Base-by-base conservation (phyloP, 2,329 filamentous ascomycete genomes). In the Aspergillus pseudonomiae region DNA sequence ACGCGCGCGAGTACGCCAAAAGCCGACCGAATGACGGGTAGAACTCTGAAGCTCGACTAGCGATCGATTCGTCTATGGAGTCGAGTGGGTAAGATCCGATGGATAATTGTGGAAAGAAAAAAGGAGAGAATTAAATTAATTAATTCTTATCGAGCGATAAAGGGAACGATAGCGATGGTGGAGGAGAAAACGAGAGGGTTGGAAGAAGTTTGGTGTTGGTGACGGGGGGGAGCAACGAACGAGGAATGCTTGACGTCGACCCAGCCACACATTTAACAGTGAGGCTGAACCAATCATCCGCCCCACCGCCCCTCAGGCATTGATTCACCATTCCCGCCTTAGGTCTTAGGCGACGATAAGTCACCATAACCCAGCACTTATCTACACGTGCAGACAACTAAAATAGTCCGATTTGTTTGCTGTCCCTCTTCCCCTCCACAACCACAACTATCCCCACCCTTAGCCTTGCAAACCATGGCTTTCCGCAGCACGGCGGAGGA, bases 401-500 rank as follows among this genome's bases (percentile, higher is more conserved):
- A 19, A 39, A 55, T 36, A 39, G 30, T 55, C n/a, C 32, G 39
- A 28, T 26, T 52, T 26, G 21, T 52, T 52, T 52, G 24, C 48
- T 32, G 26, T 53, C 30, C 50, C 50, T 30, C 28, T 6, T 19
- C 21, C 7, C 48, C 28, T n/a, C 26, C 28, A 32, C 39, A 24
- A 46, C 32, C 39, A 58, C 54, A 48, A 24, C 39, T 39, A 46
- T 34, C 36, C 3, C 32, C 26, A 16, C 3, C 16, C 26, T 30
- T 24, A 24, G 2, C 41, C 24, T 26, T 10, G 11, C 26, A 41
- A 30, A 58, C 45, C 46, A 79, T 80, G 77, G 67, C 74, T 54
- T 62, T 70, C 26, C 75, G 73, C 64, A 78, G 68, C 60, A 74
- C 78, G 39, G 79, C 79, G 46, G 82, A 83, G 63, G 80, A 84